A percentile compares a stretch with the other conserved stretches of the same genome.
phyloP scores from a whole-genome alignment of 2,329 filamentous ascomycete genomes.

The Ascochyta clinopodiicola region DNA sequence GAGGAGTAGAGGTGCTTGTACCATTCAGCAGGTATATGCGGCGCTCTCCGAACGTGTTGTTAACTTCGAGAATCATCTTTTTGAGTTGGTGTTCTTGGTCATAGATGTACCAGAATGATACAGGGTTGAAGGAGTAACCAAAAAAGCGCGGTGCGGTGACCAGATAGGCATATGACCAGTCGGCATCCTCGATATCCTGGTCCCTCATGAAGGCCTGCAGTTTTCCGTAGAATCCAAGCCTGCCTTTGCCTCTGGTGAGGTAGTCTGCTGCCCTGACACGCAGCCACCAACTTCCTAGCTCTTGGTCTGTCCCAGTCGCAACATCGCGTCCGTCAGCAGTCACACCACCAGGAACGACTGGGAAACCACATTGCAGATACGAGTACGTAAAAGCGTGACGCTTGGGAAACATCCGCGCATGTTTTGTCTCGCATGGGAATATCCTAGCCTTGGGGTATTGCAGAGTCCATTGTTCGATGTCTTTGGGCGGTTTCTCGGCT shows the following conservation, averaged over 20 bases:
- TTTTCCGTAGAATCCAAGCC: slow-evolving; percentile 67
- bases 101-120: slow-evolving; percentile 83
- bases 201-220: slow-evolving; percentile 64
- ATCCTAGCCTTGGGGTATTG: slow-evolving; percentile 52
- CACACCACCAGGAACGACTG: slow-evolving; percentile 66
- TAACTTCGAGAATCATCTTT: slow-evolving; percentile 75
- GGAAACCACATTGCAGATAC: slow-evolving; percentile 73
- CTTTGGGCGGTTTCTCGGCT: neutral
- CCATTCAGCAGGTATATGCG: slow-evolving; percentile 68
- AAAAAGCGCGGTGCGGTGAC: slow-evolving; percentile 73
- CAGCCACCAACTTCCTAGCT: slow-evolving; percentile 60
- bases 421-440: slow-evolving; percentile 70
- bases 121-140: slow-evolving; percentile 75
- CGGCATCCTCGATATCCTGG: slow-evolving; percentile 63
- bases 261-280: slow-evolving; percentile 67
- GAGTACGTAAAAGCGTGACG: slow-evolving; percentile 73
- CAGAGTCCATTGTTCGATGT: slow-evolving; percentile 17
- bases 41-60: slow-evolving; percentile 77
- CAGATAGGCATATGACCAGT: slow-evolving; percentile 73
- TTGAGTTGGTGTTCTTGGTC: slow-evolving; percentile 62
- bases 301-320: slow-evolving; percentile 30
- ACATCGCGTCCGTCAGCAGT: slow-evolving; percentile 21
- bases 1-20: slow-evolving; percentile 38
- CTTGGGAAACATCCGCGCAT: slow-evolving; percentile 70
- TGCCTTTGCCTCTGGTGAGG: slow-evolving; percentile 60